phyloP scores from a whole-genome alignment of 2,329 filamentous ascomycete genomes.

The Hypoxylon rubiginosum region DNA sequence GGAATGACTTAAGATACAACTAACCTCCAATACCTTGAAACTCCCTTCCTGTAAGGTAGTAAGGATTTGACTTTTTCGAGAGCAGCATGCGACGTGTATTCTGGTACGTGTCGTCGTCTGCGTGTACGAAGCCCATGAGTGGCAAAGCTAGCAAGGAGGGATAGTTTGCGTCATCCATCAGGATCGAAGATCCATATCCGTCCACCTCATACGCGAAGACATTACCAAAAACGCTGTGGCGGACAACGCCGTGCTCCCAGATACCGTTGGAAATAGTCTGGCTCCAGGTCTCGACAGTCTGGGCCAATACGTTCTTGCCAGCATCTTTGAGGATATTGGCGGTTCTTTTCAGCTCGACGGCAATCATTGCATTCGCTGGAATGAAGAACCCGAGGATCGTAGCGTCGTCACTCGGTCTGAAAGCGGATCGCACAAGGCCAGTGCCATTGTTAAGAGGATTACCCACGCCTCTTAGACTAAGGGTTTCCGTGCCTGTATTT shows the following conservation, averaged over 20 bases:
- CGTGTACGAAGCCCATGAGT: constrained; percentile 79
- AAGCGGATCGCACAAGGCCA: constrained; percentile 89
- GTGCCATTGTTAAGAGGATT: constrained; percentile 90
- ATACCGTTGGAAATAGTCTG: constrained; percentile 79
- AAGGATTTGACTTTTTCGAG: constrained; percentile 83
- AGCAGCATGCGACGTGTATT: constrained; percentile 88
- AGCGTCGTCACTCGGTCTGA: constrained; percentile 94
- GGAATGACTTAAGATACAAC: constrained; percentile 45
- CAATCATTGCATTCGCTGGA: constrained; percentile 96
- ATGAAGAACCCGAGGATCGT: constrained; percentile 96
- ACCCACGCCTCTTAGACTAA: constrained; percentile 85
- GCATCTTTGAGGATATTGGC: constrained; percentile 75
- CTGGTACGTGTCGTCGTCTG: constrained; percentile 78
- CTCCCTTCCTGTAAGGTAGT: constrained; percentile 80
- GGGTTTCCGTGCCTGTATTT: constrained; percentile 87
- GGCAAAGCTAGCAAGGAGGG: constrained; percentile 84
- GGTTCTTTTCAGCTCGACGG: constrained; percentile 84
- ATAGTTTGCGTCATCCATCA: constrained; percentile 93
- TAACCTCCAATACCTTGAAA: constrained; percentile 91
- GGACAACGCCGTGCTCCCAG: constrained; percentile 85
- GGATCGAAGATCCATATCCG: constrained; percentile 82
- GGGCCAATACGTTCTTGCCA: constrained; percentile 66
- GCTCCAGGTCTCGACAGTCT: constrained; percentile 70
- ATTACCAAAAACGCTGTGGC: constrained; percentile 79
- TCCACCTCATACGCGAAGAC: constrained; percentile 93